These are phyloP conservation scores for Collybia mongolica DNA, from an alignment of 768 basidiomycete genomes.

Conservation along the genomic window DNA sequence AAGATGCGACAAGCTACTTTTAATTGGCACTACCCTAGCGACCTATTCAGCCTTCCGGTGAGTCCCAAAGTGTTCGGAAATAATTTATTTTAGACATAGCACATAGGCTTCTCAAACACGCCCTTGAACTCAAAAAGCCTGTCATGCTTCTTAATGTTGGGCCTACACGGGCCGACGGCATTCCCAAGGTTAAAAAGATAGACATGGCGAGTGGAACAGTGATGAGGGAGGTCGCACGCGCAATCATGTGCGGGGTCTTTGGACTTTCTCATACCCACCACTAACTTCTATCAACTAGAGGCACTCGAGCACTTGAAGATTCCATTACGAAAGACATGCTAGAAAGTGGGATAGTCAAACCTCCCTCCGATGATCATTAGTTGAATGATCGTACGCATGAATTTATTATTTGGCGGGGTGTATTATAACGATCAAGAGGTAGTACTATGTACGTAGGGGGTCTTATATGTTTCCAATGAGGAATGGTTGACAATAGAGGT, in stretches of 20 bases:
- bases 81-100: neutral
- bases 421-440: neutral
- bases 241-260: conserved; percentile 54
- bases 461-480: neutral
- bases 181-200: conserved; percentile 72
- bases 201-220: conserved; percentile 75
- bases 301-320: conserved; percentile 40
- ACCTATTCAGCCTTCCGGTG: conserved; percentile 92
- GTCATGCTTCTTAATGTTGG: conserved; percentile 85
- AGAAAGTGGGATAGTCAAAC: conserved; percentile 55
- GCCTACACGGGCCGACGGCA: conserved; percentile 79
- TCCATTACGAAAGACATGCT: conserved; percentile 50
- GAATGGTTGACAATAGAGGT: neutral
- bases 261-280: neutral
- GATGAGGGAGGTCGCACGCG: conserved; percentile 60
- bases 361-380: conserved; percentile 37
- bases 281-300: conserved; percentile 35
- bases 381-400: neutral
- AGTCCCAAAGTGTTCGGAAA: conserved; percentile 4
- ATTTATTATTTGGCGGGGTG: neutral
- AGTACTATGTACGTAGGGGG: neutral
- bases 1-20: conserved; percentile 62
- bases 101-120: conserved; percentile 73
- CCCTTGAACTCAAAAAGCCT: conserved; percentile 71
- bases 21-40: conserved; percentile 89